phyloP scores from a whole-genome alignment of 1,284 basidiomycete species.

The Apiotrichum brassicae region DNA sequence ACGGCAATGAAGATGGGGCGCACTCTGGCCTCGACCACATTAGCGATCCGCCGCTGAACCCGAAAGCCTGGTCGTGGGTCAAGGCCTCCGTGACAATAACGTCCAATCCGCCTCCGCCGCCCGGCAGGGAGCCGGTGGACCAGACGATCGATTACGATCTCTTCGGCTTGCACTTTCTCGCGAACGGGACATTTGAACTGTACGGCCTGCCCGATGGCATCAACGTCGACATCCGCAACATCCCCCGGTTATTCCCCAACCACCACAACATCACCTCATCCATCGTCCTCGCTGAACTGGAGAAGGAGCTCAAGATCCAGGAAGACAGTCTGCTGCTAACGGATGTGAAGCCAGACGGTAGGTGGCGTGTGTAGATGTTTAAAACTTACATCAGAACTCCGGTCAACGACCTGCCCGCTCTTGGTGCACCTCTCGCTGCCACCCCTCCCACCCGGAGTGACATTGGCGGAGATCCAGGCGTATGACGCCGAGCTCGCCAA shows the following conservation, averaged over 20 bases:
- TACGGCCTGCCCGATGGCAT: constrained; percentile 59
- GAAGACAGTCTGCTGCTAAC: constrained; percentile 27
- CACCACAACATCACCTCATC: constrained; percentile 55
- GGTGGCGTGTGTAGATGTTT: constrained; percentile 6
- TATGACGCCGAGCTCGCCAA: constrained; percentile 37
- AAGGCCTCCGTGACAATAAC: constrained; percentile 27
- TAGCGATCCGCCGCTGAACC: neutral
- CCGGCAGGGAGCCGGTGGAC: neutral
- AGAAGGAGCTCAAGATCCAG: constrained; percentile 31
- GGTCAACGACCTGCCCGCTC: constrained; percentile 32
- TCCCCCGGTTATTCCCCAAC: constrained; percentile 53
- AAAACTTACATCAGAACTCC: constrained; percentile 8
- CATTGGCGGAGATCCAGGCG: constrained; percentile 23
- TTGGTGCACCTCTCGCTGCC: constrained; percentile 39
- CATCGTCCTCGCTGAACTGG: constrained; percentile 61
- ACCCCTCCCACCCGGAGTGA: constrained; percentile 29
- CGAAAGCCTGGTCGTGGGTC: constrained; percentile 34
- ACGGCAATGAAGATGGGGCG: too few relatives aligned
- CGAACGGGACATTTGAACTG: constrained; percentile 71
- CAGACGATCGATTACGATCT: constrained; percentile 34
- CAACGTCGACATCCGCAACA: constrained; percentile 52
- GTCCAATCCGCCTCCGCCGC: neutral
- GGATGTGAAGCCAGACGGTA: constrained; percentile 34
- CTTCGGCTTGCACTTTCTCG: constrained; percentile 64
- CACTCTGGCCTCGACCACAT: neutral